Percentiles rank a stretch among this genome's conserved stretches.
Evolutionary conservation across 805 yeast species (phyloP).

Genomic region (Clavispora asparagi): DNA sequence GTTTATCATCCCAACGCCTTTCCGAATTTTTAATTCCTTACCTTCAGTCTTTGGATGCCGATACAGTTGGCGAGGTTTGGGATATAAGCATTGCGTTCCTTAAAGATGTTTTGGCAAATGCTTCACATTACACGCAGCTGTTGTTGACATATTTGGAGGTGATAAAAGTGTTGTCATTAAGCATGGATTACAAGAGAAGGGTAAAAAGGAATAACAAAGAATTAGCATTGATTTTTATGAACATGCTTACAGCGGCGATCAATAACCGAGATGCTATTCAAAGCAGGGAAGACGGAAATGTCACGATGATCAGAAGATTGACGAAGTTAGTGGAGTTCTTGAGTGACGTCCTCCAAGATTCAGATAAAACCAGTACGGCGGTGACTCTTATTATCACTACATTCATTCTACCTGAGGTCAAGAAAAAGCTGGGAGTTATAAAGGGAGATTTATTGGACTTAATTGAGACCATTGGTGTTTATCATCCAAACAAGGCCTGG

Average conservation of each 20-base stretch:
- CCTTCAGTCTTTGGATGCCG: slow-evolving; percentile 61
- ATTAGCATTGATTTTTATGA: slow-evolving; percentile 33
- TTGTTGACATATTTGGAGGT: slow-evolving; percentile 52
- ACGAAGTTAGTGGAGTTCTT: slow-evolving; percentile 30
- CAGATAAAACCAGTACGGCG: slow-evolving; percentile 52
- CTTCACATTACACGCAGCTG: slow-evolving; percentile 42
- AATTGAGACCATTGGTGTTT: slow-evolving; percentile 32
- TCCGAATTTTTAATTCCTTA: slow-evolving; percentile 57
- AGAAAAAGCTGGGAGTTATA: slow-evolving; percentile 35
- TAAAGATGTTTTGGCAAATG: slow-evolving; percentile 49
- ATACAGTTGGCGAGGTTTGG: slow-evolving; percentile 79
- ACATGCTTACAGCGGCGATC: slow-evolving; percentile 18
- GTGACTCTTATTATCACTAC: slow-evolving; percentile 51
- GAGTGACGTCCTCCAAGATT: slow-evolving; percentile 44
- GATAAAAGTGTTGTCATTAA: slow-evolving; percentile 46
- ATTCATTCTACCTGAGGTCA: slow-evolving; percentile 49
- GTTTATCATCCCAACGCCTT: slow-evolving; percentile 41
- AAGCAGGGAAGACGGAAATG: slow-evolving; percentile 8
- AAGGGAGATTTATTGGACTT: slow-evolving; percentile 42
- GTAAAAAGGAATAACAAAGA: slow-evolving; percentile 59
- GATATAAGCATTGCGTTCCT: slow-evolving; percentile 50
- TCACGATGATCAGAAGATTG: slow-evolving; percentile 4
- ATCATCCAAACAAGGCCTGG: slow-evolving; percentile 51
- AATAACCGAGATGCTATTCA: slow-evolving; percentile 8
- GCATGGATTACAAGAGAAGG: slow-evolving; percentile 54